Conservation (phyloP, 345 rosid genomes). For the Hypericum perforatum region DNA sequence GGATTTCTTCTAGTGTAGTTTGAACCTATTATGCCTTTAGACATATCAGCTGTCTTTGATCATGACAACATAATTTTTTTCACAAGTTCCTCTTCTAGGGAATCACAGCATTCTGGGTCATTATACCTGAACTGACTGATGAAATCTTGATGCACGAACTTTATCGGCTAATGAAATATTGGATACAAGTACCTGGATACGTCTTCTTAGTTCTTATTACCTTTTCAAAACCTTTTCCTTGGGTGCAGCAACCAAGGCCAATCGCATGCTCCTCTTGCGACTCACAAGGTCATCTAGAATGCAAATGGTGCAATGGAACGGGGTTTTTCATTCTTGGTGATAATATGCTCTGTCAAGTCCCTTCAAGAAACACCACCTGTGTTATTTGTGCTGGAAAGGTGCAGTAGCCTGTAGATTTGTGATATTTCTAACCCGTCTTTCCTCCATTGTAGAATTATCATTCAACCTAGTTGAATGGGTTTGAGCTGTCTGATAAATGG, state of each 20-base stretch:
- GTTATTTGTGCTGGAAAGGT: constrained; percentile 84
- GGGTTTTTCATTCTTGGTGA: constrained; percentile 85
- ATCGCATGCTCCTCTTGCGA: constrained; percentile 54
- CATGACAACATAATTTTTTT: too few relatives aligned
- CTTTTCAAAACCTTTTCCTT: constrained; percentile 1
- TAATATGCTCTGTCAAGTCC: constrained; percentile 92
- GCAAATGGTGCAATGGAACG: constrained; percentile 90
- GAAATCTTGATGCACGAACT: too few relatives aligned
- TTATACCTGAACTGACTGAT: too few relatives aligned
- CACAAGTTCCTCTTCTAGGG: too few relatives aligned
- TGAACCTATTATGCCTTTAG: too few relatives aligned
- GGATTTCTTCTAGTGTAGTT: too few relatives aligned
- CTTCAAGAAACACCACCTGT: constrained; percentile 74
- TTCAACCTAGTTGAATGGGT: not conserved
- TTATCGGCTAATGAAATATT: too few relatives aligned
- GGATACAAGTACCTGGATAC: not conserved
- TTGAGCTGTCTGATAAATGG: not conserved
- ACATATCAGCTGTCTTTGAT: too few relatives aligned
- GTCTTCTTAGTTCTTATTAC: not conserved
- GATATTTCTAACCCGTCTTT: not conserved
- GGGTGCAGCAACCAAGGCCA: constrained; percentile 74
- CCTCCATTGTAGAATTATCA: not conserved
- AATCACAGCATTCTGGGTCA: too few relatives aligned
- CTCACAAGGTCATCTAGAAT: constrained; percentile 65
- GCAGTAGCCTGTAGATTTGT: not conserved